A percentile compares a stretch with the other conserved stretches of the same genome.
Conservation (phyloP, 2,329 filamentous ascomycete species). For the Nemania sp. region DNA sequence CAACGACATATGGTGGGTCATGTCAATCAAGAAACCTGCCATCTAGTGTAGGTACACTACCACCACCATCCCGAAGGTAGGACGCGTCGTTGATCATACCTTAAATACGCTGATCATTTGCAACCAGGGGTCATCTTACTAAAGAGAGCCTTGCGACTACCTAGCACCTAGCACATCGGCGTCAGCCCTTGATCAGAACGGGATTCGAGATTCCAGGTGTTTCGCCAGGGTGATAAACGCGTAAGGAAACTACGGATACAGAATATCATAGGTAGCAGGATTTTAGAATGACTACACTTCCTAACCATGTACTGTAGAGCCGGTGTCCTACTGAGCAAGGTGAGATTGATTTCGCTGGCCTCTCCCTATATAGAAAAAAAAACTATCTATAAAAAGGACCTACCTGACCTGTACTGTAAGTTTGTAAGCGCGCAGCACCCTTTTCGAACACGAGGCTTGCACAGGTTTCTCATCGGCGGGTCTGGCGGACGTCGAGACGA, state of each 20-base stretch:
- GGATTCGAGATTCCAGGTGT: not conserved
- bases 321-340: not conserved
- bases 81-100: too few relatives aligned
- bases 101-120: conserved; percentile 19
- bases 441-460: not conserved
- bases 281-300: too few relatives aligned
- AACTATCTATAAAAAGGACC: not conserved
- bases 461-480: not conserved
- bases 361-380: not conserved
- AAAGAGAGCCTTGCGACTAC: conserved; percentile 12
- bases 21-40: not conserved
- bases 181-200: conserved; percentile 4
- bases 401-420: not conserved
- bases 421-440: conserved; percentile 2
- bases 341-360: not conserved
- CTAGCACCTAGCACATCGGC: not conserved
- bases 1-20: not conserved
- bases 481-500: not conserved
- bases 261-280: not conserved
- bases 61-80: conserved; percentile 10
- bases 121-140: conserved; percentile 4
- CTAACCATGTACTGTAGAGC: too few relatives aligned
- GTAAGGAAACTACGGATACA: not conserved
- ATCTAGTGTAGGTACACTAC: too few relatives aligned
- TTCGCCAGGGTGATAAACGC: not conserved